Evolutionary conservation across 1,139 yeast species (phyloP), one percentile per base, ranked within the genome.

Genomic region (Sugiyamaella japonica): DNA sequence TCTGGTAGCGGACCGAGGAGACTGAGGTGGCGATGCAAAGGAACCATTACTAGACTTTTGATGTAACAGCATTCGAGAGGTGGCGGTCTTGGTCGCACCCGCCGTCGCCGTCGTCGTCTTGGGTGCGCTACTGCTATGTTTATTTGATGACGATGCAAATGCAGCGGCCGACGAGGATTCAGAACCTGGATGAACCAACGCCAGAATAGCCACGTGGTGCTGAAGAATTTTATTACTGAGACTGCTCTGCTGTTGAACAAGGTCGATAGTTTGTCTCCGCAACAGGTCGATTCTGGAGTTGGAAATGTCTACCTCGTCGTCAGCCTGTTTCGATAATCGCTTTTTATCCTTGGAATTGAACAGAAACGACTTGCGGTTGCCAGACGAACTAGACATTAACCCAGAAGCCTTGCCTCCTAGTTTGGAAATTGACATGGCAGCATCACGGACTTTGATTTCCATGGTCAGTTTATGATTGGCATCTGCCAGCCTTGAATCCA

Each of bases 391-490:
- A 13, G 56, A 36, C 20, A 54, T 45, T 15, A 55, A 39, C 13
- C 15, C 43, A 7, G 55, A 34, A 3, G 45, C 34, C 10, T 44
- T 20, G 32, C 44, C 36, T n/a, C 50, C 36, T 16, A 69, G 63
- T 38, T 63, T 61, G 31, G 69, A 63, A 28, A 71, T 55, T 12
- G 69, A 61, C 37, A 61, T 50, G 7, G 75, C 73, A 1, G 75
- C 75, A 47, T 71, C 73, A 17, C 67, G 60, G 58, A 71, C 62
- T 56, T 70, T 71, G 16, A 46, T 41, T 58, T 71, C 73, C 55
- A 70, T 63, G 12, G 60, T 63, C 23, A 71, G 59, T 54, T 69
- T 67, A 51, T 63, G 64, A 31, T 55, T 52, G 28, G 67, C 44
- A 37, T 71, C 73, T 13, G 50, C 53, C 31, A 66, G 55, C 20